Evolutionary conservation across 2,329 filamentous ascomycete species (phyloP).

Genomic region (Aureobasidium sp.): DNA sequence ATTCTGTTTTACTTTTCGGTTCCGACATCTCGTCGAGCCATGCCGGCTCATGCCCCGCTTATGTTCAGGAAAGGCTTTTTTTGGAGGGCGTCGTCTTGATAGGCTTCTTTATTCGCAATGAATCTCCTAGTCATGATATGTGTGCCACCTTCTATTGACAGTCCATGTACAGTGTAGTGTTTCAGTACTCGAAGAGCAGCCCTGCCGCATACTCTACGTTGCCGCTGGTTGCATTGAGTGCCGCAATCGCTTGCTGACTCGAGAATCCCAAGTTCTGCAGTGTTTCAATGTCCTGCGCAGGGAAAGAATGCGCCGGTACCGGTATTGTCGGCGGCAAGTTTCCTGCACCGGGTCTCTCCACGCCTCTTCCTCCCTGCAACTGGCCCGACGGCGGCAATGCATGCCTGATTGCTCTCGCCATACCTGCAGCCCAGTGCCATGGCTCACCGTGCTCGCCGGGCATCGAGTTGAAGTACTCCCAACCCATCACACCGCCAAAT

Average conservation of each 20-base stretch:
- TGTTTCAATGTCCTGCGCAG: constrained; percentile 34
- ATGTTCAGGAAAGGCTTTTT: constrained; percentile 13
- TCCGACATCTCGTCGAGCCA: not conserved
- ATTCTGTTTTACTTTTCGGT: not conserved
- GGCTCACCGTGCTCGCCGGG: constrained; percentile 56
- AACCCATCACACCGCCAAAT: constrained; percentile 87
- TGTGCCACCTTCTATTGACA: not conserved
- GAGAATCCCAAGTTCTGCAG: constrained; percentile 40
- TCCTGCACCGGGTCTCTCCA: constrained; percentile 22
- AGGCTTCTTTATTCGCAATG: constrained; percentile 4
- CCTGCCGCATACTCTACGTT: constrained; percentile 43
- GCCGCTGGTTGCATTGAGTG: constrained; percentile 41
- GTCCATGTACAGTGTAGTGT: not conserved
- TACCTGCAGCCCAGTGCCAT: constrained; percentile 69
- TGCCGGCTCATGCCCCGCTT: constrained; percentile 5
- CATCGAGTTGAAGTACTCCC: constrained; percentile 86
- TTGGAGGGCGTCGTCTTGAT: constrained; percentile 3
- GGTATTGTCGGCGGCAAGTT: constrained; percentile 16
- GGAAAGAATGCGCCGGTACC: constrained; percentile 31
- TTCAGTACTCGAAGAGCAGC: constrained; percentile 36
- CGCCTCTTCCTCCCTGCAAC: constrained; percentile 15
- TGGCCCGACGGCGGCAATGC: constrained; percentile 21
- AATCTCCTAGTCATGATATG: constrained; percentile 4
- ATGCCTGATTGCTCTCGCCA: constrained; percentile 43
- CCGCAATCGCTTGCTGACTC: constrained; percentile 38